These are phyloP conservation scores for Gnomoniopsis sp. DNA, from an alignment of 2,329 filamentous ascomycete genomes.

Conservation along the genomic window DNA sequence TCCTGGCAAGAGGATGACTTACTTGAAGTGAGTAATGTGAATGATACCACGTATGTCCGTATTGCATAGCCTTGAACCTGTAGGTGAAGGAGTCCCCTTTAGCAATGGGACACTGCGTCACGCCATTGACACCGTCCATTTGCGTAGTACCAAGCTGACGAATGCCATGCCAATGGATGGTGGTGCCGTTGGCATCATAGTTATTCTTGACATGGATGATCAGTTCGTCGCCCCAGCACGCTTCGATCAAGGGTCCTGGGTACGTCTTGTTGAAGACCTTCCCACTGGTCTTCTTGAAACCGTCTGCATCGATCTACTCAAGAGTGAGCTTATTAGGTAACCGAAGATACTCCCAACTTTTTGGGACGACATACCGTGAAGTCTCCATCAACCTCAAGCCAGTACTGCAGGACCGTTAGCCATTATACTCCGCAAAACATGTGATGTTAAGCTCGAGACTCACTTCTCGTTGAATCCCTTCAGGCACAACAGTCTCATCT, in stretches of 20 bases:
- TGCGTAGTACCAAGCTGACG: constrained; percentile 28
- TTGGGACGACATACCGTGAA: constrained; percentile 6
- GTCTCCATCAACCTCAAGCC: constrained; percentile 15
- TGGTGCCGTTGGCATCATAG: constrained; percentile 25
- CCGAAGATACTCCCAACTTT: too few relatives aligned
- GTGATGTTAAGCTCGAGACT: too few relatives aligned
- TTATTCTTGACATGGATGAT: constrained; percentile 26
- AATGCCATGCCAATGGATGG: constrained; percentile 35
- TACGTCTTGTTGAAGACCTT: constrained; percentile 23
- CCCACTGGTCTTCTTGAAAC: constrained; percentile 16
- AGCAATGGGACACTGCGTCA: constrained; percentile 52
- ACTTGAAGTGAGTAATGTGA: constrained; percentile 37
- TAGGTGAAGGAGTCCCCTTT: constrained; percentile 38
- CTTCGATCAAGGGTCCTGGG: constrained; percentile 26
- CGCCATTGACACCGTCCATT: constrained; percentile 30
- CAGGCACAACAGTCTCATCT: constrained; percentile 14
- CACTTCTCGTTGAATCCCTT: constrained; percentile 14
- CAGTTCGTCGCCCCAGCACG: constrained; percentile 28
- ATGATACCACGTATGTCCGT: constrained; percentile 37
- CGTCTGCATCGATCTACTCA: constrained; percentile 11
- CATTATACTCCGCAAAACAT: too few relatives aligned
- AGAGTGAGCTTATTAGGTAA: not conserved
- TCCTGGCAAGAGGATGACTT: constrained; percentile 18
- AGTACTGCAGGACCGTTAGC: constrained; percentile 4
- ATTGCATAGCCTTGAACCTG: constrained; percentile 31